Evolutionary conservation across 805 yeast genomes (phyloP).

Genomic region (Lachancea waltii): DNA sequence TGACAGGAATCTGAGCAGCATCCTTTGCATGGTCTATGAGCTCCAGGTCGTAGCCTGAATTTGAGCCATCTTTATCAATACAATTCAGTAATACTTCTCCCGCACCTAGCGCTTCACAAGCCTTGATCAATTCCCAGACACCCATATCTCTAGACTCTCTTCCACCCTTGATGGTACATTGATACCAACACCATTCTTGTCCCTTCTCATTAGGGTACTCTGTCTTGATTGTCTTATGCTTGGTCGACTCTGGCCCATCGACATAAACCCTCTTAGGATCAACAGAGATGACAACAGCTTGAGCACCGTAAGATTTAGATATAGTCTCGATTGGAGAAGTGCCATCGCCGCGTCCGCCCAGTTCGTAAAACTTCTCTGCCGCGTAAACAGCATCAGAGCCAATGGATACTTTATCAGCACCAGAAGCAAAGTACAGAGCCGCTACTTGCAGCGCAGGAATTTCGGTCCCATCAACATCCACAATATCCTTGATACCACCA

Average conservation of each 20-base stretch:
- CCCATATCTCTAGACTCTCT: constrained; percentile 86
- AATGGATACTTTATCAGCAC: constrained; percentile 96
- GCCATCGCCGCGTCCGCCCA: constrained; percentile 57
- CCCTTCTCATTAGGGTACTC: constrained; percentile 75
- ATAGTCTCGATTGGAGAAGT: constrained; percentile 88
- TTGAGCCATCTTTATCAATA: constrained; percentile 95
- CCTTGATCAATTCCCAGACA: constrained; percentile 79
- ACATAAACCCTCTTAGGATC: constrained; percentile 91
- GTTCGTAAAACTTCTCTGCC: constrained; percentile 71
- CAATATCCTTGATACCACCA: constrained; percentile 91
- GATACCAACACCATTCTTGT: constrained; percentile 85
- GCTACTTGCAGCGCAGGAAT: constrained; percentile 91
- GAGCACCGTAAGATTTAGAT: constrained; percentile 86
- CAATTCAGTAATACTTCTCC: constrained; percentile 93
- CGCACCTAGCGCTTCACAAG: constrained; percentile 91
- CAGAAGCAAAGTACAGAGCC: constrained; percentile 83
- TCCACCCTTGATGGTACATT: constrained; percentile 95
- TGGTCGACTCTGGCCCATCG: constrained; percentile 46
- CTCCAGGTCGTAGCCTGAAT: constrained; percentile 89
- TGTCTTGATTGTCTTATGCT: constrained; percentile 60
- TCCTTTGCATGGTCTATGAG: constrained; percentile 69
- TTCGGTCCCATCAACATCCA: constrained; percentile 73
- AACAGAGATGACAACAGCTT: constrained; percentile 97
- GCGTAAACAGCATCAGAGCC: constrained; percentile 96
- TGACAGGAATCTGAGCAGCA: constrained; percentile 82